These are phyloP conservation scores for Lentinus tigrinus DNA, from an alignment of 768 basidiomycete species.

Conservation along the genomic window DNA sequence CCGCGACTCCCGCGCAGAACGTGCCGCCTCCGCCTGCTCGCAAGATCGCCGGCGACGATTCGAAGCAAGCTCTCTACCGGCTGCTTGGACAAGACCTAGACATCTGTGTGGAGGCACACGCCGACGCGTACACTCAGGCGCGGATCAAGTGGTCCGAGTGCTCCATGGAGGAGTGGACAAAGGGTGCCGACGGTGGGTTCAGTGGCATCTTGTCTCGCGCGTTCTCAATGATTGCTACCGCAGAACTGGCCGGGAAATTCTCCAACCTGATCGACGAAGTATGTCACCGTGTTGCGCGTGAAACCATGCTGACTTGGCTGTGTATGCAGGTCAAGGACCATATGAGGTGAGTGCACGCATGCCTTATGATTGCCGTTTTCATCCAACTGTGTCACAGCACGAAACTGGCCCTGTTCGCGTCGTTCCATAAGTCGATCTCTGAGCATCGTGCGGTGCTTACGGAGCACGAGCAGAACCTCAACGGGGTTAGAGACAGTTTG, in stretches of 20 bases:
- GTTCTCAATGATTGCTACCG: neutral
- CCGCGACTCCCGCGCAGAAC: neutral
- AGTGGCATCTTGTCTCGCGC: neutral
- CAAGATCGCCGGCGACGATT: neutral
- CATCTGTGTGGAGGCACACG: constrained; percentile 38
- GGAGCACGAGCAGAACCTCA: constrained; percentile 41
- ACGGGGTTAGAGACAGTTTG: constrained; percentile 30
- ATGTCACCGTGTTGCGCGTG: constrained; percentile 22
- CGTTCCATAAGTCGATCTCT: constrained; percentile 41
- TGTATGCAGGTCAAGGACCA: constrained; percentile 41
- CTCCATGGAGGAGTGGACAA: constrained; percentile 51
- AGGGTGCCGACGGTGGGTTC: constrained; percentile 48
- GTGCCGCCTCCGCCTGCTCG: neutral
- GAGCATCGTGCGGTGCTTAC: constrained; percentile 39
- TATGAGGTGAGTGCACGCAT: constrained; percentile 40
- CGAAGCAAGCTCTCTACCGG: constrained; percentile 31
- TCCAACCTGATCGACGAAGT: constrained; percentile 50
- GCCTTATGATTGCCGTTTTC: neutral
- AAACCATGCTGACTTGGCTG: neutral
- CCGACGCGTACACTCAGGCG: constrained; percentile 44
- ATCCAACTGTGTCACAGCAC: constrained; percentile 28
- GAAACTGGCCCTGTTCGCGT: constrained; percentile 48
- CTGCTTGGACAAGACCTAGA: constrained; percentile 47
- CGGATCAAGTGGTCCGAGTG: constrained; percentile 50
- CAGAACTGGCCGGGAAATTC: constrained; percentile 46